Conservation (phyloP, 2,329 filamentous ascomycete species). For the Pezicula neosporulosa region DNA sequence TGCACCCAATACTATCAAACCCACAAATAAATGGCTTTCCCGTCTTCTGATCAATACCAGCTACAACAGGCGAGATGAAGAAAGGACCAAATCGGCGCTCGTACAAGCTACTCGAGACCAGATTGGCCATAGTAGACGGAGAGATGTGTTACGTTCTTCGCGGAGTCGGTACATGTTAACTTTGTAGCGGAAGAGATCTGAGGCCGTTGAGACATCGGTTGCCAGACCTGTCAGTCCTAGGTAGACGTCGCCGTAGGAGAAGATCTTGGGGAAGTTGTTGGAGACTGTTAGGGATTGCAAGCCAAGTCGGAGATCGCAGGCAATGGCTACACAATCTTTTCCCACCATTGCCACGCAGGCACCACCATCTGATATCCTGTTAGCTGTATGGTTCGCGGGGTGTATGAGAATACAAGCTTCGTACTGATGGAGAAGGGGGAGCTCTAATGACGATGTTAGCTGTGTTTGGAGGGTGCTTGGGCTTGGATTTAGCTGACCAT, state of each 20-base stretch:
- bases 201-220: constrained; percentile 91
- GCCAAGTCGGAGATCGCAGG: constrained; percentile 96
- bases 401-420: constrained; percentile 24
- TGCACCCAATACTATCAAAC: constrained; percentile 98
- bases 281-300: constrained; percentile 95
- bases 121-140: constrained; percentile 92
- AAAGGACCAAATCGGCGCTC: constrained; percentile 95
- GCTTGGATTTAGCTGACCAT: constrained; percentile 21
- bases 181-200: constrained; percentile 98
- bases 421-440: constrained; percentile 96
- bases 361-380: constrained; percentile 64
- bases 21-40: constrained; percentile 97
- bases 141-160: constrained; percentile 95
- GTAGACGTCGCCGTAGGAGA: constrained; percentile 93
- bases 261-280: constrained; percentile 99
- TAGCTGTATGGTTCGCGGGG: constrained; percentile 13
- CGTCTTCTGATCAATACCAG: constrained; percentile 90
- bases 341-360: constrained; percentile 98
- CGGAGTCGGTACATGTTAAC: constrained; percentile 99
- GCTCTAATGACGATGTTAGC: constrained; percentile 52
- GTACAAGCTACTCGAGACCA: constrained; percentile 87
- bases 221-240: constrained; percentile 94
- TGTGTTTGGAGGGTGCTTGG: constrained; percentile 5
- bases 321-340: constrained; percentile 99
- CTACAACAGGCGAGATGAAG: constrained; percentile 93